These are phyloP conservation scores for Lactifluus hygrophoroides DNA, from an alignment of 768 basidiomycete species.

Conservation along the genomic window DNA sequence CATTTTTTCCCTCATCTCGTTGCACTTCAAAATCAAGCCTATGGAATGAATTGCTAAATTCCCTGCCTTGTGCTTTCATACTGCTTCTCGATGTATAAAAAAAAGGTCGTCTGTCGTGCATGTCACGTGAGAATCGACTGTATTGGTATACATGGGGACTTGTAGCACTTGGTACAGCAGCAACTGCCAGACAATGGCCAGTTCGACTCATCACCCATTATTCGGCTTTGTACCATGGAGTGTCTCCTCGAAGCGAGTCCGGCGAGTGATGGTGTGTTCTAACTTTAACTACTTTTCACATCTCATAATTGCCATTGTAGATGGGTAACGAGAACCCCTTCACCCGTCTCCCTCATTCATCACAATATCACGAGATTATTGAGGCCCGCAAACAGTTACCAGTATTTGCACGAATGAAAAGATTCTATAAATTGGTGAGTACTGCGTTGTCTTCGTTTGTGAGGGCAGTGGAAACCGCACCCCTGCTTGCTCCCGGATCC, in stretches of 20 bases:
- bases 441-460: background rate
- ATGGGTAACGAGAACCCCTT: constrained; percentile 82
- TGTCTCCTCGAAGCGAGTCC: constrained; percentile 33
- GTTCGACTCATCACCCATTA: constrained; percentile 27
- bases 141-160: no score
- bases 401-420: constrained; percentile 86
- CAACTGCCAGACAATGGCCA: constrained; percentile 3
- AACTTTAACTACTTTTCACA: background rate
- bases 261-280: constrained; percentile 33
- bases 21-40: constrained; percentile 99
- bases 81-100: constrained; percentile 10
- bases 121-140: no score
- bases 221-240: constrained; percentile 39
- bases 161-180: no score
- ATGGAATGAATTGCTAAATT: constrained; percentile 50
- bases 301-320: constrained; percentile 32
- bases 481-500: background rate
- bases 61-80: no score
- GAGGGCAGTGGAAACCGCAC: constrained; percentile 25
- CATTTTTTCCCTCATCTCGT: constrained; percentile 94
- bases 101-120: no score
- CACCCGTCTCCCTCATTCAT: constrained; percentile 67
- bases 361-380: constrained; percentile 80
- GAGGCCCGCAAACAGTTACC: constrained; percentile 81
- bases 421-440: constrained; percentile 84